Base-by-base conservation (phyloP, 1,284 basidiomycete species). In the Rhodofomes roseus region DNA sequence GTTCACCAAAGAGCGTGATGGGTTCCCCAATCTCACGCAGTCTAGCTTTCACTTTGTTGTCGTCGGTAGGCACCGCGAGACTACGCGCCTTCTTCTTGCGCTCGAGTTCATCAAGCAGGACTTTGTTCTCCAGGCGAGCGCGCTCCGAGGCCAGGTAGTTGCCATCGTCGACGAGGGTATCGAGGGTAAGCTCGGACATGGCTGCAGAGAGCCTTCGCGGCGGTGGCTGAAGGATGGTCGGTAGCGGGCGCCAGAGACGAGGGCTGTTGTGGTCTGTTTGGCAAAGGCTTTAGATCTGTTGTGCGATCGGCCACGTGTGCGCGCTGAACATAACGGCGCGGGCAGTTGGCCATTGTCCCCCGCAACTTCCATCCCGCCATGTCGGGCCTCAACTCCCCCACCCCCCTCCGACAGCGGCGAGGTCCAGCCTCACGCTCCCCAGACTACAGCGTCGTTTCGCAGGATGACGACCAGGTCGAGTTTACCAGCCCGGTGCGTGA, bases 51-150 rank as follows among this genome's bases (percentile, higher is more conserved):
- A 99, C 96, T 63, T 92, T 90, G 67, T 84, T 88, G 75, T 99
- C 97, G 72, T 98, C 96, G 8, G 97, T 99, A 5, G 97, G 97
- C 4, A 99, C 94, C 16, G 96, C 96, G 76, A 98, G 85, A 61
- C 81, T 89, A 62, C 96, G 84, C n/a, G 95, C 91, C 68, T 93
- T 88, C 79, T 95, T 96, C 81, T 95, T 96, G 66, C 94, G 84
- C 73, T 97, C 95, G n/a, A 98, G 84, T 74, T 96, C 93, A 71
- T 95, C 92, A 56, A 95, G 80, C 53, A 95, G 83, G 61, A 88
- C 86, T 68, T 91, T 87, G 78, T 94, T 92, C 72, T 92, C 90
- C 50, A 84, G 71, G 63, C 83, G 79, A 56, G 89, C 90, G 46
- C 90, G 77, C 64, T 92, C 89, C 9, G 88, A 81, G 61, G 86